Base-by-base conservation (phyloP, 164 flowering plant genomes). In the Chimonanthus salicifolius region DNA sequence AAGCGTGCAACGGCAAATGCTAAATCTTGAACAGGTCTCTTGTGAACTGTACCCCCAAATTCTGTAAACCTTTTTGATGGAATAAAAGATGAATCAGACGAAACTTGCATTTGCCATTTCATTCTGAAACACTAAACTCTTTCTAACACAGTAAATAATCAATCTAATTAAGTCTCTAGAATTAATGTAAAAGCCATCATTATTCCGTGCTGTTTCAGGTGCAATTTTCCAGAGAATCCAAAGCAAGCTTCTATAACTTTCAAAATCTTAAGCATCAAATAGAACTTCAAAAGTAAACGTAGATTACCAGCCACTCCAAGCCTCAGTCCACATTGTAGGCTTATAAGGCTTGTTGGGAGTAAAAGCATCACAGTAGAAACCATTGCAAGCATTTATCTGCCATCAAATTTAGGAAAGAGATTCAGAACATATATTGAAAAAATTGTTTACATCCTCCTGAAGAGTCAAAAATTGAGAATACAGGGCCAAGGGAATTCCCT, bases 1-100 rank as follows among this genome's bases (percentile, higher is more conserved):
- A 96, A 96, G 49, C 97, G 97, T 73, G 96, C 93, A 65, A 92
- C 97, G 68, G 94, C 93, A 83, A 91, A 92, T 65, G 98, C 98
- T 76, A 96, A 71, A 79, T 96, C 98, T 80, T 94, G 83, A 80
- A 88, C 97, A 2, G 99, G 99, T 7, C 98, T 85, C 51, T 85
- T 77, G 74, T 82, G 83, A 74, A 81, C 47, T 13, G 97, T 3
- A 21, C 97, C 97, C 51, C 99, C 99, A 77, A 88, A 96, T 78
- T 92, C 97, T 0, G 86, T 85, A 74, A 90, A 94, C 98, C 99
- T 95, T 33, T 4, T n/a, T 45, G 50, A 49, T 47, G 44, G 44
- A 71, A 48, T 4, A 43, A 62, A 43, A 54, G 20, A 51, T 74
- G 54, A 74, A 70, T 62, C 49, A 73, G 76, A 65, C 65, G 50